Evolutionary conservation across 441 rosid genomes (phyloP).

Genomic region (Adansonia gregorii): DNA sequence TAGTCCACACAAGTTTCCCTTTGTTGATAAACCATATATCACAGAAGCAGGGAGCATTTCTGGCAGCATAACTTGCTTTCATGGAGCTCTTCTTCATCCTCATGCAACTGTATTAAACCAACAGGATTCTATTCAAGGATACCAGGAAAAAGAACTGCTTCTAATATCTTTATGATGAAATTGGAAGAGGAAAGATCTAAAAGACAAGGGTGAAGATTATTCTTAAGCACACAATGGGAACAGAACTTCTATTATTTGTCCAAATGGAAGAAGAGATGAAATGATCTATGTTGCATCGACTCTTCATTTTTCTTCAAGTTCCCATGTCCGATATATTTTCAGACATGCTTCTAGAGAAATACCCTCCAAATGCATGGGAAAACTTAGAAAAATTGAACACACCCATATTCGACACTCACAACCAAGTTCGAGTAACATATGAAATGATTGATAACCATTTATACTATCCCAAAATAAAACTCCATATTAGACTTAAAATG

Average conservation of each 20-base stretch:
- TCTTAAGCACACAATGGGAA: background rate
- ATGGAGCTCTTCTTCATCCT: constrained; percentile 53
- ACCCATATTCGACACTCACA: background rate
- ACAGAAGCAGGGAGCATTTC: constrained; percentile 54
- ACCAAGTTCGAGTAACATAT: background rate
- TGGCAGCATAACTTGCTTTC: constrained; percentile 52
- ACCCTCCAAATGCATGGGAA: no score
- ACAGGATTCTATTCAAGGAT: background rate
- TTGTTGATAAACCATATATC: constrained; percentile 69
- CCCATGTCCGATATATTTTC: background rate
- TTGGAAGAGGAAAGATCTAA: background rate
- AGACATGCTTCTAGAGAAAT: no score
- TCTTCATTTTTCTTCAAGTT: background rate
- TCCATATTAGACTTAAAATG: background rate
- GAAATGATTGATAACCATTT: background rate
- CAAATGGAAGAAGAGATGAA: background rate
- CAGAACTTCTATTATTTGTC: background rate
- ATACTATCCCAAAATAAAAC: background rate
- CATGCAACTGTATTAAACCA: constrained; percentile 49
- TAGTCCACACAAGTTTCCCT: constrained; percentile 61
- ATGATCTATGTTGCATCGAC: background rate
- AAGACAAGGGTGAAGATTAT: background rate
- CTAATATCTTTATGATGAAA: background rate
- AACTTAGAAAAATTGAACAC: background rate
- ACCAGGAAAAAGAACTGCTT: background rate